Evolutionary conservation across 2,329 filamentous ascomycete species (phyloP).

Genomic region (Botrytis deweyae): DNA sequence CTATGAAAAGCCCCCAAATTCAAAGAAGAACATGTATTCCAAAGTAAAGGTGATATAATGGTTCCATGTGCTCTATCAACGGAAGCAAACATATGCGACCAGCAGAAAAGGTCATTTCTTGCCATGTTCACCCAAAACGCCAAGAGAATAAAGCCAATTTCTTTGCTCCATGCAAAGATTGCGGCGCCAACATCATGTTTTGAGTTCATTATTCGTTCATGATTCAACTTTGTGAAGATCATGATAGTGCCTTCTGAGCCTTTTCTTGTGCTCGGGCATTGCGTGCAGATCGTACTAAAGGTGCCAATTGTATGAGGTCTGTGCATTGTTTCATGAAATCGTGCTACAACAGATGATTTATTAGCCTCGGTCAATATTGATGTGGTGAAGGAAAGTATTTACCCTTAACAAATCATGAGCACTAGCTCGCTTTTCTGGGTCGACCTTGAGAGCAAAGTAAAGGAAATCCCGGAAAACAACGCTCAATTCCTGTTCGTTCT

Average conservation of each 20-base stretch:
- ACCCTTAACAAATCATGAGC: slow-evolving; percentile 92
- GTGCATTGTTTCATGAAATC: slow-evolving; percentile 78
- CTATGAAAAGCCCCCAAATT: slow-evolving; percentile 7
- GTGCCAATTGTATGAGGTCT: slow-evolving; percentile 74
- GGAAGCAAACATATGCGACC: slow-evolving; percentile 1
- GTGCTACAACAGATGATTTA: slow-evolving; percentile 53
- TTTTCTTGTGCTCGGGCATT: slow-evolving; percentile 85
- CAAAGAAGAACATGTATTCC: slow-evolving; percentile 5
- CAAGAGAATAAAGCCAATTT: slow-evolving; percentile 7
- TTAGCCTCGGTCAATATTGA: slow-evolving; percentile 3
- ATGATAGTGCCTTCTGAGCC: slow-evolving; percentile 57
- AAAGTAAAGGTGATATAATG: slow-evolving; percentile 1
- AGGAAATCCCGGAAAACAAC: slow-evolving; percentile 87
- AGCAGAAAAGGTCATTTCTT: slow-evolving; percentile 1
- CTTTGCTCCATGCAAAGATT: slow-evolving; percentile 17
- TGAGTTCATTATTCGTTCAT: slow-evolving; percentile 21
- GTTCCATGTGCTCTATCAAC: slow-evolving; percentile 6
- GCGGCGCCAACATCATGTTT: slow-evolving; percentile 18
- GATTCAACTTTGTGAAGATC: slow-evolving; percentile 9
- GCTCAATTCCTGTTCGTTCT: slow-evolving; percentile 82
- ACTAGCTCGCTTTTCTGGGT: slow-evolving; percentile 93
- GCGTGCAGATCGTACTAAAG: slow-evolving; percentile 81
- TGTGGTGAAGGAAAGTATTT: slow-evolving; percentile 44
- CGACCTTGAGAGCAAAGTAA: slow-evolving; percentile 89
- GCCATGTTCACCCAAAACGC: slow-evolving; percentile 15